A percentile compares a stretch with the other conserved stretches of the same genome.
Conservation (phyloP, 192 early-diverging fungal genomes). For the Helicostylum pulchrum region DNA sequence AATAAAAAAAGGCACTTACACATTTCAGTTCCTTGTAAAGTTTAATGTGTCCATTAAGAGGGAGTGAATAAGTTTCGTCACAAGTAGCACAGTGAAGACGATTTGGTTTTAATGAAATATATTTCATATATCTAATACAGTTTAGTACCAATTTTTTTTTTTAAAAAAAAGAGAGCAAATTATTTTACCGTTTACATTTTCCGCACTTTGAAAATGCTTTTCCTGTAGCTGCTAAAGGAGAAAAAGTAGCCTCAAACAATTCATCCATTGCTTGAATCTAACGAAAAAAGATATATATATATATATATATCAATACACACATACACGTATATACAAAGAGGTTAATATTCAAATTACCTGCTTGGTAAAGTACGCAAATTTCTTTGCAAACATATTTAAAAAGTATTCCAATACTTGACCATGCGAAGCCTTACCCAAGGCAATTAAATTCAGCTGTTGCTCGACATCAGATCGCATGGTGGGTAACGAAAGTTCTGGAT, state of each 20-base stretch:
- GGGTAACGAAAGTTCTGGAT: conserved; percentile 45
- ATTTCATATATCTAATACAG: conserved; percentile 43
- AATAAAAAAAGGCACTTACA: conserved; percentile 24
- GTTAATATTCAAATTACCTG: conserved; percentile 4
- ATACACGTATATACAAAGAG: neutral
- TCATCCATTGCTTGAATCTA: conserved; percentile 46
- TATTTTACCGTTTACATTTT: conserved; percentile 37
- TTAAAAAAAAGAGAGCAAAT: too few species aligned
- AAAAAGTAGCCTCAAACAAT: conserved; percentile 54
- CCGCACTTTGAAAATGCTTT: conserved; percentile 48
- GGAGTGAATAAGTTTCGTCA: conserved; percentile 50
- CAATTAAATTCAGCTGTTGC: conserved; percentile 48
- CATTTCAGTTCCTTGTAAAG: conserved; percentile 39
- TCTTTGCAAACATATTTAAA: conserved; percentile 39
- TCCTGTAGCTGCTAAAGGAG: conserved; percentile 44
- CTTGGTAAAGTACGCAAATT: conserved; percentile 45
- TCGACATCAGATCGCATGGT: conserved; percentile 51
- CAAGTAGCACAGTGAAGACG: conserved; percentile 49
- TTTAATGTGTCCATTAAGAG: conserved; percentile 48
- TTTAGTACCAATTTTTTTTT: neutral
- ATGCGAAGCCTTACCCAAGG: conserved; percentile 33
- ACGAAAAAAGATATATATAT: neutral
- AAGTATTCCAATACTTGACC: conserved; percentile 39
- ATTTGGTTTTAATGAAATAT: conserved; percentile 41
- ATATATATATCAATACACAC: neutral